phyloP scores from a whole-genome alignment of 164 flowering plant genomes.

The Saururus chinensis region DNA sequence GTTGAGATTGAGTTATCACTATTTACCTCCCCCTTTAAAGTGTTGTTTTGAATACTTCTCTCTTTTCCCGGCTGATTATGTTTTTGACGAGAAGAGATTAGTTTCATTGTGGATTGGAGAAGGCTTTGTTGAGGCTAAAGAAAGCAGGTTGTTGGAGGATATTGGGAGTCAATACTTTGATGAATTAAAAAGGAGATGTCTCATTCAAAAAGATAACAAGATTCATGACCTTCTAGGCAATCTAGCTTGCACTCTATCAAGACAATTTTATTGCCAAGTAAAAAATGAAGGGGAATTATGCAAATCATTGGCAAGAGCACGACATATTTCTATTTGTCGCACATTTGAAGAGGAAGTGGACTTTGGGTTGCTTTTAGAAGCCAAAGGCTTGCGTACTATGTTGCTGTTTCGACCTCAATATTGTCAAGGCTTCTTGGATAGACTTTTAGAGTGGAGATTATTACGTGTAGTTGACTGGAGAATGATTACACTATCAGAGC shows the following conservation, averaged over 20 bases:
- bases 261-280: not conserved
- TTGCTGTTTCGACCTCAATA: not conserved
- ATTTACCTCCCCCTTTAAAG: constrained; percentile 8
- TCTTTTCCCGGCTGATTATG: constrained; percentile 9
- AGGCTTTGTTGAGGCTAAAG: constrained; percentile 6
- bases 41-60: constrained; percentile 12
- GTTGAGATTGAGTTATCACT: constrained; percentile 4
- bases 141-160: not conserved
- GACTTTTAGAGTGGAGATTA: not conserved
- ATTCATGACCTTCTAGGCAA: constrained; percentile 8
- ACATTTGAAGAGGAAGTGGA: not conserved
- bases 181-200: constrained; percentile 1
- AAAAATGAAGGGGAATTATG: not conserved
- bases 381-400: not conserved
- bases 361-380: not conserved
- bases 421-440: not conserved
- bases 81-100: constrained; percentile 6
- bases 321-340: not conserved
- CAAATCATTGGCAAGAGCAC: not conserved
- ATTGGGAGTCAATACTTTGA: constrained; percentile 5
- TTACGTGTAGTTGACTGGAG: not conserved
- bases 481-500: not conserved
- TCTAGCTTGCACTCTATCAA: constrained; percentile 1
- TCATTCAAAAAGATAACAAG: constrained; percentile 6
- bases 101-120: constrained; percentile 12